Base-by-base conservation (phyloP, 1,284 basidiomycete genomes). In the Bjerkandera adusta region DNA sequence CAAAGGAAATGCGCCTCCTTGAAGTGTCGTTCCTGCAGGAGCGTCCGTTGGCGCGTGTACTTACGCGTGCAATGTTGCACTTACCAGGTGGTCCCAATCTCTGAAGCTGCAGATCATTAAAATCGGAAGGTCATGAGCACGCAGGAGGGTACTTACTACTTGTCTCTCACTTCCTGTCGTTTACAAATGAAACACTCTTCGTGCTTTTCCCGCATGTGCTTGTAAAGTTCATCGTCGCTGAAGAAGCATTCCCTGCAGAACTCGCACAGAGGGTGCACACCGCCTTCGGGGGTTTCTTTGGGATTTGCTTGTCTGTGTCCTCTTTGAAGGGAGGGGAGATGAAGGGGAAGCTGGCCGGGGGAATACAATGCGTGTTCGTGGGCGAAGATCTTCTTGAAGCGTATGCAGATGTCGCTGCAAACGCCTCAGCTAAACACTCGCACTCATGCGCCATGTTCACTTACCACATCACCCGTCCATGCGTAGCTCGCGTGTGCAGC, bases 171-270 rank as follows among this genome's bases (percentile, higher is more conserved):
- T 4, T 86, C 92, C 47, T 84, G 79, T 29, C 84, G 74, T 62
- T 91, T 91, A 68, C 97, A 99, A 24, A 99, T 71, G 60, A 97
- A 97, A 65, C 97, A 99, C 62, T 99, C 95, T 64, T 99, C 96
- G 69, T 99, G 96, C 38, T 73, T 74, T 61, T 95, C 88, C 36
- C 95, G 81, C 87, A 97, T 94, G 68, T 99, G 97, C 30, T 84
- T 73, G 64, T 87, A 97, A n/a, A 98, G 70, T 62, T 96, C 93
- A 60, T 99, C 96, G 49, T 89, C 86, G 24, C 85, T 74, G 65
- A 96, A 97, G 75, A 89, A 96, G 56, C 89, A 92, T 57, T 89
- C 84, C 22, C 81, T 80, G 61, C 96, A 98, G 67, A 97, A 99
- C 58, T 86, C 83, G 67, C 93, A 96, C n/a, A 88, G 64, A 0